Evolutionary conservation across 2,329 filamentous ascomycete species (phyloP), one percentile per base, ranked within the genome.

Genomic region (Torrubiella hemipterigena): DNA sequence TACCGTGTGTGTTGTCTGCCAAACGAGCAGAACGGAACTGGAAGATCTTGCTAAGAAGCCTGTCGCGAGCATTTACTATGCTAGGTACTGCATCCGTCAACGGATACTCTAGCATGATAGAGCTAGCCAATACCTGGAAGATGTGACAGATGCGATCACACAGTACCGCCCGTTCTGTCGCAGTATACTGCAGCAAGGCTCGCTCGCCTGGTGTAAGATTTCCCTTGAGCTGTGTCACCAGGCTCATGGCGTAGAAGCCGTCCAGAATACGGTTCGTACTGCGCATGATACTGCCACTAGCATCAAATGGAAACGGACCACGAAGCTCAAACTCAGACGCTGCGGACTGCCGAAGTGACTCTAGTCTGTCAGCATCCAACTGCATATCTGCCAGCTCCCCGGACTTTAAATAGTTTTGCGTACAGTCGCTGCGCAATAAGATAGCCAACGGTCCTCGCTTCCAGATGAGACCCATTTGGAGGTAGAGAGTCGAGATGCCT

Each of bases 381-480:
- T 91, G 84, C 35, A 95, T 66, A 22, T 83, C 78, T 4, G 81
- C 70, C 49, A 91, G 85, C 54, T 94, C 87, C n/a, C 77, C 71
- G 2, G 83, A 69, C 42, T 77, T 78, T 65, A 93, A 83, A 52
- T 91, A 94, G 3, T 72, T 70, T 15, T 65, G 59, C 4, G 63
- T 59, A 37, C 58, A 61, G 40, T 72, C 61, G 36, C 67, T 73
- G 27, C 76, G 67, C 1, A 77, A 60, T 33, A 94, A 67, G 6
- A 78, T 73, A 5, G 81, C 79, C 16, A 98, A 63, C 1, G 91
- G 91, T 7, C 93, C 89, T 27, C 87, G 76, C 58, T 89, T 93
- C 91, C 91, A 98, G 41, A 96, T 87, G 20, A 98, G 68, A 12
- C 86, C 84, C 76, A 98, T 87, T 36, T 93, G 83, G 6, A 98